These are phyloP conservation scores for Infundibulicybe gibba DNA, from an alignment of 768 basidiomycete species.

Conservation along the genomic window DNA sequence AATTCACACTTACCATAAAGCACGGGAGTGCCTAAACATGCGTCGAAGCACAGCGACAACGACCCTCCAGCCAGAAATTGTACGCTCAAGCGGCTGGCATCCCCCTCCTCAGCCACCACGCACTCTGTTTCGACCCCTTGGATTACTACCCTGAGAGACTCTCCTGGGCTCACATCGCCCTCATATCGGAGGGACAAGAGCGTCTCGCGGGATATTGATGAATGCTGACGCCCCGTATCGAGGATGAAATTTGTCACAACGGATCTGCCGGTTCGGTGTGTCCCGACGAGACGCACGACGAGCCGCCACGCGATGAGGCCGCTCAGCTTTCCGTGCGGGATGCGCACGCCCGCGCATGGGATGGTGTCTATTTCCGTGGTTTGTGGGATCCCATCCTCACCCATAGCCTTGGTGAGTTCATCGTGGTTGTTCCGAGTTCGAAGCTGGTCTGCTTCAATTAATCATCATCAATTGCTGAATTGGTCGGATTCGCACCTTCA, in stretches of 20 bases:
- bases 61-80: constrained; percentile 18
- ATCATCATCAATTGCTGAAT: too few relatives aligned
- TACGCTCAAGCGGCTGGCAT: constrained; percentile 16
- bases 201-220: constrained; percentile 13
- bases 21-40: constrained; percentile 15
- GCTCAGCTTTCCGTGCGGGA: constrained; percentile 13
- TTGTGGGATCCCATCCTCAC: constrained; percentile 13
- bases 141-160: constrained; percentile 12
- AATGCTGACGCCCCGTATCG: constrained; percentile 15
- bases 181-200: constrained; percentile 13
- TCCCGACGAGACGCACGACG: constrained; percentile 10
- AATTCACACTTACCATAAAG: constrained; percentile 14
- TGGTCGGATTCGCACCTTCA: too few relatives aligned
- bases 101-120: constrained; percentile 12
- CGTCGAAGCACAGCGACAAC: constrained; percentile 19
- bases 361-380: constrained; percentile 15
- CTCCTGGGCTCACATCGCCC: constrained; percentile 10
- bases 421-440: background rate
- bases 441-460: too few relatives aligned
- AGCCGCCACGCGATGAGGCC: constrained; percentile 23
- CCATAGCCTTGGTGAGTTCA: constrained; percentile 17
- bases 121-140: constrained; percentile 17
- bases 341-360: constrained; percentile 23
- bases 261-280: background rate
- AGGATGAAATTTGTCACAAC: constrained; percentile 21